These are phyloP conservation scores for Cryptococcus amylolentus DNA, from an alignment of 1,284 basidiomycete genomes.

Conservation along the genomic window DNA sequence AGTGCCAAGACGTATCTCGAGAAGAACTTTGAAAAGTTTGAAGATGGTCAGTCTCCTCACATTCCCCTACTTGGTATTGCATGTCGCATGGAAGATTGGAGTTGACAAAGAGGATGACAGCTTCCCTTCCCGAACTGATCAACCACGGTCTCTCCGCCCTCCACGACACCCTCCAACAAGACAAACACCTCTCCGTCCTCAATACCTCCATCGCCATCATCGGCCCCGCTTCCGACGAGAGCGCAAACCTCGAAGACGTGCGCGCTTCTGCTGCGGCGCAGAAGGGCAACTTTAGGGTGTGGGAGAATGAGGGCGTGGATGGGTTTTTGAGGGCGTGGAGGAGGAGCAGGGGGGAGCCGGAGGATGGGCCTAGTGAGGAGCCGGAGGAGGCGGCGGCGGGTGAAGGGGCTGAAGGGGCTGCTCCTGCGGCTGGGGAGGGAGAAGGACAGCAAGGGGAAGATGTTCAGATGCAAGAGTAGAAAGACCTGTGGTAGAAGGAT, in stretches of 20 bases:
- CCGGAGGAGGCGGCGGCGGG: constrained; percentile 10
- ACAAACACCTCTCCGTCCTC: constrained; percentile 84
- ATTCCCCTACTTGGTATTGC: not conserved
- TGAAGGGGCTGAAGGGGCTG: constrained; percentile 6
- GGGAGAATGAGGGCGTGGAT: constrained; percentile 59
- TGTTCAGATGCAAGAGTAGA: constrained; percentile 22
- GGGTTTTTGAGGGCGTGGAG: constrained; percentile 61
- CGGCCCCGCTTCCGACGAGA: constrained; percentile 54
- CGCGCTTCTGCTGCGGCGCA: constrained; percentile 32
- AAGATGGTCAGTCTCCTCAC: constrained; percentile 61
- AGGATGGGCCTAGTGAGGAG: constrained; percentile 41
- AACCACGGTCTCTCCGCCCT: constrained; percentile 88
- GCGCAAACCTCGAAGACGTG: constrained; percentile 22
- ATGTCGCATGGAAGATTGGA: not conserved
- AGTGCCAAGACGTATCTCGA: constrained; percentile 99
- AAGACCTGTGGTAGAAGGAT: not conserved
- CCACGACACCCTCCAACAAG: constrained; percentile 92
- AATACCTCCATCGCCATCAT: constrained; percentile 94
- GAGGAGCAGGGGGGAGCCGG: constrained; percentile 44
- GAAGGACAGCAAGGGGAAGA: constrained; percentile 18
- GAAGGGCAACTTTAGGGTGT: constrained; percentile 43
- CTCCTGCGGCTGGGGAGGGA: constrained; percentile 11
- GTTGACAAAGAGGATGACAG: constrained; percentile 49
- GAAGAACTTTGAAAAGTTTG: constrained; percentile 84
- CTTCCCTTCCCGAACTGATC: constrained; percentile 77